A percentile compares a stretch with the other conserved stretches of the same genome.
These are phyloP conservation scores for Thinopyrum elongatum DNA, from an alignment of 176 grass and related monocot species.

Conservation along the genomic window DNA sequence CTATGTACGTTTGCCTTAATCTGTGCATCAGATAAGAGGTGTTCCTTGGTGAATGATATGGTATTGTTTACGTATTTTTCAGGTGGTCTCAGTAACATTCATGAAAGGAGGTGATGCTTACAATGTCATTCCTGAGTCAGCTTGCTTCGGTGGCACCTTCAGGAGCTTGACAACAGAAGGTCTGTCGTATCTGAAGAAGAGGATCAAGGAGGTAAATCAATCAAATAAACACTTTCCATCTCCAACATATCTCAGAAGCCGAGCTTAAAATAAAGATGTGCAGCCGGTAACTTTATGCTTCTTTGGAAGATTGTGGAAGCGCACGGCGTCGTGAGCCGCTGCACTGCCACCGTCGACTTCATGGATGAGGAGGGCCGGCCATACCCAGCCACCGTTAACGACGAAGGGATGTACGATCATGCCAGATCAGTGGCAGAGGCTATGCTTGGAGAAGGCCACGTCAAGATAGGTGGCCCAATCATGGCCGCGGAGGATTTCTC, in stretches of 20 bases:
- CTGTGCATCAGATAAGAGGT: background rate
- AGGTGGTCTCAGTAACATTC: conserved; percentile 11
- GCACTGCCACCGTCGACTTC: background rate
- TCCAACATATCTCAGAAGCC: background rate
- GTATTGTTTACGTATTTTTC: background rate
- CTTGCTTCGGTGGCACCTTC: background rate
- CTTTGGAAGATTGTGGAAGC: background rate
- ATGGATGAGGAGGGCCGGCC: background rate
- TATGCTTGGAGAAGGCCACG: background rate
- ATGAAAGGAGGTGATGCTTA: background rate
- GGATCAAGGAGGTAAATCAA: background rate
- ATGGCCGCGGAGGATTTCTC: conserved; percentile 12
- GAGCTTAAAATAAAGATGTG: background rate
- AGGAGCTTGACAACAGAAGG: conserved; percentile 17
- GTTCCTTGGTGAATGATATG: background rate
- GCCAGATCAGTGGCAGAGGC: background rate
- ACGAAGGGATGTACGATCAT: background rate
- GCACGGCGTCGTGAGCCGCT: background rate
- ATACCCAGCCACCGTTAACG: conserved; percentile 6
- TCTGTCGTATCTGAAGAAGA: conserved; percentile 8
- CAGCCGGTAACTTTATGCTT: background rate
- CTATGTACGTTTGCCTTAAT: background rate
- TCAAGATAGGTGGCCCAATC: background rate
- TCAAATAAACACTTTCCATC: background rate
- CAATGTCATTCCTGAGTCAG: conserved; percentile 9